phyloP scores from a whole-genome alignment of 139 green algal genomes.

The Auxenochlorella pyrenoidosa region DNA sequence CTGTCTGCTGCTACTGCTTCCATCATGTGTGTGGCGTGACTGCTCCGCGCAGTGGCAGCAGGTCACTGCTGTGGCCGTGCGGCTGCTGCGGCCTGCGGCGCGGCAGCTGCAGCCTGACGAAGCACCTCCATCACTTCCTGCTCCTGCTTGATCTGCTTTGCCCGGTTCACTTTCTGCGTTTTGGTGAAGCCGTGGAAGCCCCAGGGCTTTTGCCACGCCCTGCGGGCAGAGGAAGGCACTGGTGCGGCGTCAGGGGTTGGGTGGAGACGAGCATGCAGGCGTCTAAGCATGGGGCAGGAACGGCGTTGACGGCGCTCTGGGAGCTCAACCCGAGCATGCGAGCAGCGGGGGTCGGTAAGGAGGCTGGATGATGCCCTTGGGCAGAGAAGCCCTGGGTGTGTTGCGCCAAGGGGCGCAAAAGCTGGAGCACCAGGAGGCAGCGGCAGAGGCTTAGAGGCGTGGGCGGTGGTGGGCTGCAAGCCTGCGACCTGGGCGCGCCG shows the following conservation, averaged over 20 bases:
- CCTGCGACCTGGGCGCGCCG: too few relatives aligned
- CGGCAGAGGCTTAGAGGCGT: neutral
- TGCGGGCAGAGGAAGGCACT: neutral
- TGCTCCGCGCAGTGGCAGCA: too few relatives aligned
- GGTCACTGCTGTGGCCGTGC: neutral
- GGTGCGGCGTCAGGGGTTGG: neutral
- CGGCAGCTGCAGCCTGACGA: constrained; percentile 19
- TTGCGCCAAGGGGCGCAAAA: neutral
- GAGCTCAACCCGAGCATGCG: too few relatives aligned
- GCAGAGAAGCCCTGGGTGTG: too few relatives aligned
- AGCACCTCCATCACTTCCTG: constrained; percentile 25
- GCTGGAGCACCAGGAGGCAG: neutral
- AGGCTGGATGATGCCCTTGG: too few relatives aligned
- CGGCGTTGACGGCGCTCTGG: too few relatives aligned
- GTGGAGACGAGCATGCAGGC: neutral
- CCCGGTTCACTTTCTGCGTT: constrained; percentile 35
- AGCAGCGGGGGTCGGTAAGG: too few relatives aligned
- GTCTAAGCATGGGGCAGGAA: neutral
- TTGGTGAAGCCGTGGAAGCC: constrained; percentile 37
- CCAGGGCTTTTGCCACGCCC: constrained; percentile 47
- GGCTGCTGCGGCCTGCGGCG: neutral
- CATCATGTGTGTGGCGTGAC: too few relatives aligned
- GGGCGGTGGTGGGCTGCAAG: too few relatives aligned
- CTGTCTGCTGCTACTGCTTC: too few relatives aligned
- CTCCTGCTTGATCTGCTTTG: constrained; percentile 40